These are phyloP conservation scores for Citrullus mucosospermus DNA, from an alignment of 306 rosid genomes.

Conservation along the genomic window DNA sequence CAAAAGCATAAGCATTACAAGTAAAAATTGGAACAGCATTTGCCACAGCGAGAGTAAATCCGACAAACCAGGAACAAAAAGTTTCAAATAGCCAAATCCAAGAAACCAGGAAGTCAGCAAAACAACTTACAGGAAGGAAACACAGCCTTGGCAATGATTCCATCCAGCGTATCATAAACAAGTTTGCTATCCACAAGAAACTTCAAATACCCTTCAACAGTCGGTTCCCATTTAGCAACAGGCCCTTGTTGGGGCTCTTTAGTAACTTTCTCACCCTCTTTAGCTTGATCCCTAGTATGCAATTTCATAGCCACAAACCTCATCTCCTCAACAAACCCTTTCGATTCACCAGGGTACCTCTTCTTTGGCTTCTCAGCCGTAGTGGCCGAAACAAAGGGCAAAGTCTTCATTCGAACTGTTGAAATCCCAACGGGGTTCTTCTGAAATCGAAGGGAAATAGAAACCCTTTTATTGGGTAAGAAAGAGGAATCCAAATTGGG, in stretches of 20 bases:
- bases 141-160: conserved; percentile 47
- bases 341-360: conserved; percentile 75
- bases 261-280: conserved; percentile 76
- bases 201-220: conserved; percentile 61
- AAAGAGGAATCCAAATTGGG: conserved; percentile 14
- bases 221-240: conserved; percentile 70
- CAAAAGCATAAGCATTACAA: not conserved
- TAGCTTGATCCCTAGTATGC: conserved; percentile 86
- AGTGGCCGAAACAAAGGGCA: conserved; percentile 40
- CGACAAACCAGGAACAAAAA: not conserved
- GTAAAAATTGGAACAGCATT: not conserved
- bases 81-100: not conserved
- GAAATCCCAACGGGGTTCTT: not conserved
- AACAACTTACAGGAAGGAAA: conserved; percentile 55
- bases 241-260: conserved; percentile 58
- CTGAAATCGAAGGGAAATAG: not conserved
- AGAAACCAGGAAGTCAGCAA: not conserved
- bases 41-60: not conserved
- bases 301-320: conserved; percentile 96
- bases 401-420: conserved; percentile 20
- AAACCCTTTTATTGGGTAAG: conserved; percentile 10
- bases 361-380: conserved; percentile 64
- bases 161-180: conserved; percentile 76
- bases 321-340: conserved; percentile 99
- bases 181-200: conserved; percentile 83